A percentile compares a stretch with the other conserved stretches of the same genome.
phyloP scores from a whole-genome alignment of 768 basidiomycete genomes.

The Boletus pseudopeckii region DNA sequence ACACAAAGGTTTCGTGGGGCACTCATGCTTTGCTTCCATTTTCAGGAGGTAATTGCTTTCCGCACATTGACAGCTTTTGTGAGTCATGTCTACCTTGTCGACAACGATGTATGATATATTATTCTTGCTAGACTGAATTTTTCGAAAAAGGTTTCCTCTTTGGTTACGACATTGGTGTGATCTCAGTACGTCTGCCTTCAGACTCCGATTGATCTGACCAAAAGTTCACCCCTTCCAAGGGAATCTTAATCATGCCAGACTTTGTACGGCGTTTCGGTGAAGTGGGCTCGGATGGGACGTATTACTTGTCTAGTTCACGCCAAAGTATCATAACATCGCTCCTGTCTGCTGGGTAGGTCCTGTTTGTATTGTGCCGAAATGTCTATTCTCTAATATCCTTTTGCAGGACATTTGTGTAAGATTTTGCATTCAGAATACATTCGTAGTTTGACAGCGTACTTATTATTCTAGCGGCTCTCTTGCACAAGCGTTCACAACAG shows the following conservation, averaged over 20 bases:
- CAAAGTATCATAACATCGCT: constrained; percentile 18
- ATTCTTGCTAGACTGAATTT: constrained; percentile 1
- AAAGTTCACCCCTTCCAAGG: background rate
- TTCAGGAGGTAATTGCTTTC: constrained; percentile 7
- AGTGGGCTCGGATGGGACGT: constrained; percentile 5
- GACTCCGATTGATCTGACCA: background rate
- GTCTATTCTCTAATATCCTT: background rate
- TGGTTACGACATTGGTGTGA: constrained; percentile 15
- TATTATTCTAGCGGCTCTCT: constrained; percentile 48
- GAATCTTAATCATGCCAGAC: constrained; percentile 16
- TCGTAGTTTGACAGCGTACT: background rate
- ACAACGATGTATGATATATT: background rate
- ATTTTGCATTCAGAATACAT: background rate
- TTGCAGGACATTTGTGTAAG: constrained; percentile 14
- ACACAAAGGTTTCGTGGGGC: background rate
- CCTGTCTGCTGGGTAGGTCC: constrained; percentile 11
- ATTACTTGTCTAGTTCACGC: constrained; percentile 16
- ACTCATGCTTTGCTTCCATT: background rate
- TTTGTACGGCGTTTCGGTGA: constrained; percentile 13
- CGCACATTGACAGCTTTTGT: background rate
- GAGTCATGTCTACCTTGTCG: background rate
- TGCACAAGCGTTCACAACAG: constrained; percentile 44
- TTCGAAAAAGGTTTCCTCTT: constrained; percentile 12
- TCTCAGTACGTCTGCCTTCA: constrained; percentile 5
- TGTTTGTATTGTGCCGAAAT: background rate